Conservation (phyloP, 129 eudicot species). For the Lonicera japonica region DNA sequence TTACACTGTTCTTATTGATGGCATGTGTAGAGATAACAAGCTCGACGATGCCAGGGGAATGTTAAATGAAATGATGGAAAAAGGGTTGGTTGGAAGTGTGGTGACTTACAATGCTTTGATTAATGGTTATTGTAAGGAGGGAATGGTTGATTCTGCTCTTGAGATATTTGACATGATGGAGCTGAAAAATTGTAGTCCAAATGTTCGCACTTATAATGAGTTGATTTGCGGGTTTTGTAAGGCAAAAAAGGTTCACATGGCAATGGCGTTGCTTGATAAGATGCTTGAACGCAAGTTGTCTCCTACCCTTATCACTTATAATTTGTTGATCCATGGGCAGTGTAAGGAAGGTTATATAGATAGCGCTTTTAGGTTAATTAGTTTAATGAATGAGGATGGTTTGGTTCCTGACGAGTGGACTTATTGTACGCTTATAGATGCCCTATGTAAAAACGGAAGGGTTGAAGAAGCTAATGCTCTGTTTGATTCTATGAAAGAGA, state of each 20-base stretch:
- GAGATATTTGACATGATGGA: slow-evolving; percentile 56
- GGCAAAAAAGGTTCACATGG: slow-evolving; percentile 46
- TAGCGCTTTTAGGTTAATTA: slow-evolving; percentile 57
- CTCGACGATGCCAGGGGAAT: slow-evolving; percentile 50
- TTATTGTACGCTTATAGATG: slow-evolving; percentile 45
- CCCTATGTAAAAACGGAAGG: slow-evolving; percentile 48
- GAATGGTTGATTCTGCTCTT: slow-evolving; percentile 51
- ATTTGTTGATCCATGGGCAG: slow-evolving; percentile 55
- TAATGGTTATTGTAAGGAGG: slow-evolving; percentile 70
- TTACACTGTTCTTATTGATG: slow-evolving; percentile 70
- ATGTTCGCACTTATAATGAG: slow-evolving; percentile 74
- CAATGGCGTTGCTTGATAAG: slow-evolving; percentile 61
- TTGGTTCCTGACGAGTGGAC: slow-evolving; percentile 65
- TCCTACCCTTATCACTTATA: slow-evolving; percentile 61
- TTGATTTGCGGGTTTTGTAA: slow-evolving; percentile 75
- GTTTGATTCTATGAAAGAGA: slow-evolving; percentile 36
- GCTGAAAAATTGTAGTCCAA: slow-evolving; percentile 38
- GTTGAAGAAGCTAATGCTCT: slow-evolving; percentile 55
- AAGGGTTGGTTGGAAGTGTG: slow-evolving; percentile 40
- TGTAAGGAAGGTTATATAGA: slow-evolving; percentile 56
- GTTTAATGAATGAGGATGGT: slow-evolving; percentile 50
- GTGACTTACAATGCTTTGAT: slow-evolving; percentile 78
- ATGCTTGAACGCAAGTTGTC: slow-evolving; percentile 52
- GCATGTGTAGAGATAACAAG: slow-evolving; percentile 56
- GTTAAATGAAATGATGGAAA: slow-evolving; percentile 41